Base-by-base conservation (phyloP, 2,329 filamentous ascomycete genomes). In the Colletotrichum abscissum region DNA sequence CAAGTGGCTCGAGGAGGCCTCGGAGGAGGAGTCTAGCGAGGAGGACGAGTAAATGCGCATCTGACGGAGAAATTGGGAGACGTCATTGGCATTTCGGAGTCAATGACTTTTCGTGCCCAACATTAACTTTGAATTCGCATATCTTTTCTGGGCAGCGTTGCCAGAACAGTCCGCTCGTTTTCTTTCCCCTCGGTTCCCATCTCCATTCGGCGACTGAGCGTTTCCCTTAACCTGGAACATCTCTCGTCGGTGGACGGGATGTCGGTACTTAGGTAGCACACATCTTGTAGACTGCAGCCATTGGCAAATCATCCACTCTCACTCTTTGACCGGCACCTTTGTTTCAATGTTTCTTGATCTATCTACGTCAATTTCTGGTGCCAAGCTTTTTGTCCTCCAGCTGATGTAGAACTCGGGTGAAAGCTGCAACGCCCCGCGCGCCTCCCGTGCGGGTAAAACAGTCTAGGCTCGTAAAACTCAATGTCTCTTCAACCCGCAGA, bases 1-100 rank as follows among this genome's bases (percentile, higher is more conserved):
- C 80, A 93, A 92, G 79, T 98, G 95, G 96, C 94, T 98, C 72
- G 91, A 94, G 78, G 94, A 93, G 84, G 95, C 95, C 67, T 93
- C 95, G 83, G 91, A 93, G 75, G 92, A 94, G 76, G 91, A 92
- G 73, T 88, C 87, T 11, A 87, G 86, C 8, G 92, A 92, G 26
- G 91, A 92, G 22, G 90, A 92, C 19, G 89, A 91, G 78, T 75
- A 69, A 33, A 57, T 12, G 16, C 2, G 26, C 11, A 14, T 6
- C 24, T 64, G 28, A 54, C 26, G 28, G 38, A 8, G 46, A n/a
- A 14, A 26, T 49, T n/a, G 46, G 28, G 60, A 30, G 19, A 4
- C n/a, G 8, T 49, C 30, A 5, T 28, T 30, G 35, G 59, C 16
- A 46, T 64, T 28, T 28, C 54, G 24, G 22, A 22, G 19, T 16